Evolutionary conservation across 2,329 filamentous ascomycete species (phyloP), one percentile per base, ranked within the genome.

Genomic region (Cordyceps cateniannulata): DNA sequence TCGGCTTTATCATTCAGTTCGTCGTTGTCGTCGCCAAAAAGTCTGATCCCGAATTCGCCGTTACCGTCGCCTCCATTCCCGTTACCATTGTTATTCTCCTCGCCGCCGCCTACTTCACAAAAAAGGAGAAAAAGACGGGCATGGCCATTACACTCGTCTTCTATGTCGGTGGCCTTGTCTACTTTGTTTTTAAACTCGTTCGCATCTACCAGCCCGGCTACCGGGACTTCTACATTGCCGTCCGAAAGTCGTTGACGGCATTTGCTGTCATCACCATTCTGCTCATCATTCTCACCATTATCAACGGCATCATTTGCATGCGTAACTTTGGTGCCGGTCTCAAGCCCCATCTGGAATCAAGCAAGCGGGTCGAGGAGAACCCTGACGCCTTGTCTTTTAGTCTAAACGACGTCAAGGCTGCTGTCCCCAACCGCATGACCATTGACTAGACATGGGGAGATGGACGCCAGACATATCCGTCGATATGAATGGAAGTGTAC

Each of bases 1-100:
- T 99, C 55, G 95, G 93, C 59, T 99, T 99, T 75, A 98, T 95
- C 7, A 91, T 99, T 51, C 95, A 99, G 72, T 99, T 99, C 75
- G 84, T 98, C 59, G 93, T 99, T 68, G 89, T 98, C 62, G 92
- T 99, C 62, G 87, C 85, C 49, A 79, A 81, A 49, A 83, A 79
- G 63, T 82, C 82, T 52, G 83, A 88, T 64, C 79, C 85, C 68
- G 95, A 99, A 73, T 91, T 95, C 68, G 89, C 84, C 59, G 81
- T 98, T 57, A 99, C 96, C 8, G 86, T 95, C 52, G 90, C 88
- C 63, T 95, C 93, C 27, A 89, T 99, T 58, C 93, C 93, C 35
- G 82, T 98, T 69, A 98, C 95, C 8, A 93, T 99, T 66, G 75
- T 88, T 66, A 93, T 99, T 68, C 85, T 99, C 44, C 79, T 96